Evolutionary conservation across 2,329 filamentous ascomycete genomes (phyloP).

Genomic region (Alternaria metachromatica): DNA sequence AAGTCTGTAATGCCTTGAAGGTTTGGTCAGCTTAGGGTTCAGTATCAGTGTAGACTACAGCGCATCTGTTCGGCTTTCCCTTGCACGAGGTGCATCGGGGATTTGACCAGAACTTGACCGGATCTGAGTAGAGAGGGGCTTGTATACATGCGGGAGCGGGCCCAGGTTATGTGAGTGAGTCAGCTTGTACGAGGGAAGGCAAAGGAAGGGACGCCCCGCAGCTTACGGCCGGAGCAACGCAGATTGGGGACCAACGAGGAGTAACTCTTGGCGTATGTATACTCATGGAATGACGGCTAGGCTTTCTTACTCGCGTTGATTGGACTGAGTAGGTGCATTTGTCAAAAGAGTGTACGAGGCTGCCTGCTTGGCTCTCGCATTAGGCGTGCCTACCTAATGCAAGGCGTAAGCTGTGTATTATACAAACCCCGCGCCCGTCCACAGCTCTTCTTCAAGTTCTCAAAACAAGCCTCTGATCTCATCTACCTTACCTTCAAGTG

Average conservation of each 20-base stretch:
- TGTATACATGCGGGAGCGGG: background rate
- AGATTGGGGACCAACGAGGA: background rate
- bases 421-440: background rate
- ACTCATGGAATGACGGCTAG: background rate
- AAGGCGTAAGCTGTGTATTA: background rate
- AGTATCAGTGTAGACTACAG: background rate
- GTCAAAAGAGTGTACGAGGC: background rate
- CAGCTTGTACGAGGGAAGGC: background rate
- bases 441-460: background rate
- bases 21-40: background rate
- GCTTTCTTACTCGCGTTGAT: background rate
- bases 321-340: background rate
- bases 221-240: background rate
- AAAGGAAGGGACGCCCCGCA: background rate
- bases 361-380: background rate
- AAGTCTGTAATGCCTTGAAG: background rate
- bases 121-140: background rate
- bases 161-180: background rate
- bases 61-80: background rate
- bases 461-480: background rate
- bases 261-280: background rate
- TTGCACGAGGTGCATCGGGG: background rate
- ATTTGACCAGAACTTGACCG: background rate
- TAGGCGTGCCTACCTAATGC: background rate
- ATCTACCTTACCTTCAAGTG: background rate